Evolutionary conservation across 495 filamentous ascomycete genomes (phyloP), one percentile per base, ranked within the genome.

Genomic region (Penicillium coprophilum): DNA sequence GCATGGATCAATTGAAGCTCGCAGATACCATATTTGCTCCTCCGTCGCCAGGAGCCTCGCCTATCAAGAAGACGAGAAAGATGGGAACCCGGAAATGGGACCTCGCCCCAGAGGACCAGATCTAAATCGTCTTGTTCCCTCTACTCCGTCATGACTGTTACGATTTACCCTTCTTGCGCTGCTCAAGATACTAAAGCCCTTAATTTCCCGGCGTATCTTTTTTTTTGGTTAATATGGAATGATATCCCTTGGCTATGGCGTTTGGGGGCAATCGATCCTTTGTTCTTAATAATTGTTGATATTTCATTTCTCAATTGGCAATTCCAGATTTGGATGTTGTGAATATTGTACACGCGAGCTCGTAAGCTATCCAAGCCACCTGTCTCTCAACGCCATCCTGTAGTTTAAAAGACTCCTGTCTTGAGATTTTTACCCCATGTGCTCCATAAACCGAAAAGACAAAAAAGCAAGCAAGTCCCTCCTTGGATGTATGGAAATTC

Each of bases 1-100:
- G 72, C 44, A 70, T 76, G 76, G 73, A 77, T 53, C 67, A 76
- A 13, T 47, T 78, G 21, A 75, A 74, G 52, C 62, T 78, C n/a
- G 66, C 71, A 0, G 75, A 77, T 46, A 68, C 54, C 56, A 72
- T 76, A 65, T 73, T 73, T 56, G 61, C 68, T 4, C 63, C 63
- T n/a, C 48, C 65, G 6, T 55, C 67, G 12, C 59, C 64, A 10
- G 55, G 55, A 3, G 50, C 68, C 12, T 68, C 76, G 3, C 69
- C 73, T 1, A 66, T 58, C n/a, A 73, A 79, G 66, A 83, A 79
- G 55, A 69, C 70, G 24, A 72, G 76, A 56, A 83, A 83, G 63
- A 71, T 85, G 65, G 76, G 76, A 6, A 75, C 78, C 2, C 69
- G 80, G 54, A 84, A 80, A 60, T 83, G 77, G 75, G 83, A 84